Conservation (phyloP, 805 yeast genomes). For the Jamesozyma piceae region DNA sequence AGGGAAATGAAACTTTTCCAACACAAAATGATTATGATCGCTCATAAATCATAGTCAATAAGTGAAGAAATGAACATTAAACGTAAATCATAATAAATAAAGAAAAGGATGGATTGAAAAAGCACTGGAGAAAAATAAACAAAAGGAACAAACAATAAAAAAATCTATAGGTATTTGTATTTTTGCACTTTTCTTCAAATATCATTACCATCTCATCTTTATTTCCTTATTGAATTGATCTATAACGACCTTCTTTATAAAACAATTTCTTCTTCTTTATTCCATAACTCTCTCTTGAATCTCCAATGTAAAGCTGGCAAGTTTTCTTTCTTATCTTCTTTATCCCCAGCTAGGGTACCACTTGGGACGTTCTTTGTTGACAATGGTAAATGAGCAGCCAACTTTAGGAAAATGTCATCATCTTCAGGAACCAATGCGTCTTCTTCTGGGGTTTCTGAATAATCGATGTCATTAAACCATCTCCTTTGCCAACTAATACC, state of each 20-base stretch:
- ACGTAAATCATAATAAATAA: no score
- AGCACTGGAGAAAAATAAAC: no score
- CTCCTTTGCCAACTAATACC: conserved; percentile 69
- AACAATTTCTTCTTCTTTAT: conserved; percentile 49
- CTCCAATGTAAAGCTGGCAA: conserved; percentile 60
- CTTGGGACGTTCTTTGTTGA: conserved; percentile 61
- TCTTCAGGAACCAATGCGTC: conserved; percentile 21
- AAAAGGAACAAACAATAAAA: no score
- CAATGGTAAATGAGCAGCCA: conserved; percentile 43
- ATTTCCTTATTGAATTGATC: no score
- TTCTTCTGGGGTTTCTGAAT: conserved; percentile 22
- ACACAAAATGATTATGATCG: no score
- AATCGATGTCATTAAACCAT: conserved; percentile 62
- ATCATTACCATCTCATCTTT: no score
- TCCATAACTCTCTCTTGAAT: conserved; percentile 47
- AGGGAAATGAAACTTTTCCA: no score
- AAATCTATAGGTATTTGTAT: not conserved
- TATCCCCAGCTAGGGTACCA: conserved; percentile 50
- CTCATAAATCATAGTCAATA: no score
- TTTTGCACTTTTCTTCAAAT: no score
- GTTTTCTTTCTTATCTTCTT: conserved; percentile 42
- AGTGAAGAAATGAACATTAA: no score
- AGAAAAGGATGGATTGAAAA: no score
- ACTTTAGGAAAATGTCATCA: conserved; percentile 34
- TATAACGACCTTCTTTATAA: conserved; percentile 12